phyloP scores from a whole-genome alignment of 2,329 filamentous ascomycete species.

The Mollisia scopiformis region DNA sequence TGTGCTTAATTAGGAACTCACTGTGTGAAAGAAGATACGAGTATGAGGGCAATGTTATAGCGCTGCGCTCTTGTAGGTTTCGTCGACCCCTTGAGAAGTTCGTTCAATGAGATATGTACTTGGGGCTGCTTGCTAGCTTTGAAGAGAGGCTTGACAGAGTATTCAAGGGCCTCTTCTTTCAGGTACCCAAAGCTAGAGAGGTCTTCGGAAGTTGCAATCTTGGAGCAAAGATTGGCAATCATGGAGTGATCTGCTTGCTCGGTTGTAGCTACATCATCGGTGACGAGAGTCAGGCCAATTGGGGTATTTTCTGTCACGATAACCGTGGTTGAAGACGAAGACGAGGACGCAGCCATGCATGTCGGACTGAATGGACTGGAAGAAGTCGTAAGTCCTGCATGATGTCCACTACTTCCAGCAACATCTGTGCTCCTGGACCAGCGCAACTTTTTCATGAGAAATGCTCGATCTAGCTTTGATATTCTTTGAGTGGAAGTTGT shows the following conservation, averaged over 20 bases:
- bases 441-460: too few species aligned
- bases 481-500: too few species aligned
- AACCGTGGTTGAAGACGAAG: too few species aligned
- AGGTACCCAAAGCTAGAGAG: conserved; percentile 15
- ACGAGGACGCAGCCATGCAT: too few species aligned
- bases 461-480: too few species aligned
- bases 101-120: conserved; percentile 13
- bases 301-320: too few species aligned
- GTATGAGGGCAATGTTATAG: conserved; percentile 17
- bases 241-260: not conserved
- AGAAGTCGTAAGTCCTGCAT: too few species aligned
- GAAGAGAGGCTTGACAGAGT: conserved; percentile 14
- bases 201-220: conserved; percentile 12
- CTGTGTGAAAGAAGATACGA: conserved; percentile 21
- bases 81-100: conserved; percentile 9
- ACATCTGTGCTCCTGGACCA: too few species aligned
- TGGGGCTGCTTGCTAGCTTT: conserved; percentile 11
- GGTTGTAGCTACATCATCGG: not conserved
- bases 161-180: conserved; percentile 9
- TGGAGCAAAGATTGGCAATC: conserved; percentile 20
- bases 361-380: too few species aligned
- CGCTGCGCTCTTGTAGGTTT: conserved; percentile 13
- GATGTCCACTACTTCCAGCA: too few species aligned
- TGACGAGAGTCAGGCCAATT: too few species aligned
- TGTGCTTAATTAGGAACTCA: not conserved